These are phyloP conservation scores for Breynia disticha DNA, from an alignment of 441 rosid species.

Conservation along the genomic window DNA sequence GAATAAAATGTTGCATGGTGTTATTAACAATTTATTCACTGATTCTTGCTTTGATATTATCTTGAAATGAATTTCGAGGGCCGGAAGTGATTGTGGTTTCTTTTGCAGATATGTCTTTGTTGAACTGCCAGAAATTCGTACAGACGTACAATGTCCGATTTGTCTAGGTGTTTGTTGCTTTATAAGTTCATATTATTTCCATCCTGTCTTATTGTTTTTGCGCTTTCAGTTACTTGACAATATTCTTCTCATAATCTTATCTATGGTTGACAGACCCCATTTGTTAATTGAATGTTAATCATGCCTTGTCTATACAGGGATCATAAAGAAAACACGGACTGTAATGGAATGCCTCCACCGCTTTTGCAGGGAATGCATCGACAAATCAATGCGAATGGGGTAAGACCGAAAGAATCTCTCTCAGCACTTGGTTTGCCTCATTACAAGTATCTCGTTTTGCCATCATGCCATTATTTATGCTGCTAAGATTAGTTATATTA, in stretches of 20 bases:
- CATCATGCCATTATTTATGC: not conserved
- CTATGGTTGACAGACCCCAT: not conserved
- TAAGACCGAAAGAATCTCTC: slow-evolving; percentile 25
- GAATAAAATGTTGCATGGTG: not conserved
- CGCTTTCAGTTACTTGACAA: no score
- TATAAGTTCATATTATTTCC: slow-evolving; percentile 4
- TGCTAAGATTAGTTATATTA: not conserved
- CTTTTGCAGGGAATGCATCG: slow-evolving; percentile 93
- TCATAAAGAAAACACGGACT: slow-evolving; percentile 91
- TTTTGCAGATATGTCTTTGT: slow-evolving; percentile 59
- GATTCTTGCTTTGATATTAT: slow-evolving; percentile 5
- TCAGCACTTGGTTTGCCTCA: not conserved
- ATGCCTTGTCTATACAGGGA: slow-evolving; percentile 35
- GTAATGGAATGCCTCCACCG: slow-evolving; percentile 98
- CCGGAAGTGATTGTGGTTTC: slow-evolving; percentile 17
- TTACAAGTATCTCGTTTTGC: not conserved
- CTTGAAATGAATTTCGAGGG: slow-evolving; percentile 3
- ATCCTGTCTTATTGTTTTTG: not conserved
- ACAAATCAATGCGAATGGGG: slow-evolving; percentile 98
- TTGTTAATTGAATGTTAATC: not conserved
- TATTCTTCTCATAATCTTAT: not conserved
- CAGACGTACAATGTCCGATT: slow-evolving; percentile 85
- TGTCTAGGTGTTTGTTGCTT: slow-evolving; percentile 61
- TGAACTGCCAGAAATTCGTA: slow-evolving; percentile 68
- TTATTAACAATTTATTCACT: not conserved